Evolutionary conservation across 345 rosid genomes (phyloP), one percentile per base, ranked within the genome.

Genomic region (Aegle marmelos): DNA sequence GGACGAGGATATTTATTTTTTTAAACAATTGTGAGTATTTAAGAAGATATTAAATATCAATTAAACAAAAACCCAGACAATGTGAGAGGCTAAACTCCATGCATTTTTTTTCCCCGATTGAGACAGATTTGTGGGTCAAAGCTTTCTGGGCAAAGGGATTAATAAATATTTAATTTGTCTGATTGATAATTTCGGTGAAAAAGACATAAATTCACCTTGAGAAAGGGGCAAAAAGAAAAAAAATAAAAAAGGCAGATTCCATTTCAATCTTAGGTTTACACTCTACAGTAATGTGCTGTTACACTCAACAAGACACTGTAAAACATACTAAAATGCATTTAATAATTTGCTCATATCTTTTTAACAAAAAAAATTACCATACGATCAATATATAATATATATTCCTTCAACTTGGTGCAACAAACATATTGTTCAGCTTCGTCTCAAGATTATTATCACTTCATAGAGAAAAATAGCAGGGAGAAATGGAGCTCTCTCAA

Each of bases 401-500:
- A 62, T 61, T 65, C 69, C 39, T 76, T 64, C 82, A 76, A 76
- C 80, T 74, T 67, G 77, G 76, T 76, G 83, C 78, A 81, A 58
- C 65, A 73, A 33, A 19, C 74, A 73, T 78, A 61, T 64, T 58
- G 67, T 39, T 73, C 50, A 63, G 57, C 70, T 30, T 73, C 54
- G 60, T 78, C 79, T 81, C 62, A 66, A 63, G 5, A 65, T 79
- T 74, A 68, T 76, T 53, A 48, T 30, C 34, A 13, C 30, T 22
- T 66, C 17, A 59, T 24, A 37, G 67, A 37, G 19, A 59, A 60
- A 58, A 48, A 76, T 39, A 78, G 79, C 17, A 63, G 61, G 70
- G 78, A 69, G 73, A 56, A 70, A 88, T 91, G 98, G 98, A 94
- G 89, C 90, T 92, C 14, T 79, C 85, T 30, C 91, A 90, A 24